phyloP scores from a whole-genome alignment of 2,329 filamentous ascomycete species.

The Aspergillus ibericus region DNA sequence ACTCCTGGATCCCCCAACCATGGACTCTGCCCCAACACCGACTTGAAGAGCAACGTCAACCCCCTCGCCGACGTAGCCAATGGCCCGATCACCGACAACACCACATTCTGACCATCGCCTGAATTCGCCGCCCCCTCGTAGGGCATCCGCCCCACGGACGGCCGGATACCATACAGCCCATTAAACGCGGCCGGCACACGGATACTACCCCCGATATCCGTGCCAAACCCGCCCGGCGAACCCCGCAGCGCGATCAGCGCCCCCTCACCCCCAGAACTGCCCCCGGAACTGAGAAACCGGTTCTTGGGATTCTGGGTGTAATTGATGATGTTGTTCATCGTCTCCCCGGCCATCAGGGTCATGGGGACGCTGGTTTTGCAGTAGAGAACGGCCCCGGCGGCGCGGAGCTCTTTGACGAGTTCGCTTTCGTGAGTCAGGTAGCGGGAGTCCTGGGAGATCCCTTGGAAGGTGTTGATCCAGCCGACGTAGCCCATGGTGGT shows the following conservation, averaged over 20 bases:
- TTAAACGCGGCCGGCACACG: conserved; percentile 63
- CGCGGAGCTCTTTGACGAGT: conserved; percentile 56
- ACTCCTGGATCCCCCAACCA: conserved; percentile 68
- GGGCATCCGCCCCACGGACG: conserved; percentile 54
- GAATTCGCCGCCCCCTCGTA: conserved; percentile 63
- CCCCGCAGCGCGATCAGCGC: conserved; percentile 57
- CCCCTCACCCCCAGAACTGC: conserved; percentile 61
- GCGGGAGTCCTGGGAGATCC: conserved; percentile 53
- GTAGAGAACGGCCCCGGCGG: conserved; percentile 56
- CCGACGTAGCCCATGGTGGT: conserved; percentile 65
- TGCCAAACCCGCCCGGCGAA: conserved; percentile 58
- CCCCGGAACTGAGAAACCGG: conserved; percentile 54
- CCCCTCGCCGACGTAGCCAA: conserved; percentile 58
- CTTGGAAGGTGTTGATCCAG: conserved; percentile 64
- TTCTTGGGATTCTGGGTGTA: conserved; percentile 60
- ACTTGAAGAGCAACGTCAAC: conserved; percentile 57
- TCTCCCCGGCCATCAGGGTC: conserved; percentile 60
- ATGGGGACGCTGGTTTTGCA: conserved; percentile 58
- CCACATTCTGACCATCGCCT: conserved; percentile 63
- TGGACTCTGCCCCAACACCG: conserved; percentile 58
- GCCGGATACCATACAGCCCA: conserved; percentile 57
- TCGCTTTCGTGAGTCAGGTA: conserved; percentile 56
- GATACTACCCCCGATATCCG: conserved; percentile 58
- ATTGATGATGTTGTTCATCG: conserved; percentile 61
- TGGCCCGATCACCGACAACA: conserved; percentile 64